phyloP scores from a whole-genome alignment of 345 rosid species.

The Citrus australasica region DNA sequence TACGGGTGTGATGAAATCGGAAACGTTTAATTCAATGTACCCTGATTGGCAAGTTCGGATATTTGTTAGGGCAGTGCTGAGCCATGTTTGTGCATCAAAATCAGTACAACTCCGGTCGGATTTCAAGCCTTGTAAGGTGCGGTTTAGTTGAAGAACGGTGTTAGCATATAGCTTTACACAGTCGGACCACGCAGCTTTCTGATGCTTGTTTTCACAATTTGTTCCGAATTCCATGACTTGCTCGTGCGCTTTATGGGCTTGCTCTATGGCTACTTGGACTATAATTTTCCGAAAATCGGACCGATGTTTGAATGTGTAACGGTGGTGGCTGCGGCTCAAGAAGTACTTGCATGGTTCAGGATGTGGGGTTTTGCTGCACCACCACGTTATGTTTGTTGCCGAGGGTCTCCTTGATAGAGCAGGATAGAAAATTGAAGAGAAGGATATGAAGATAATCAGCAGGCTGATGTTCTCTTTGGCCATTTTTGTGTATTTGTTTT shows the following conservation, averaged over 20 bases:
- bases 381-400: conserved; percentile 36
- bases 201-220: conserved; percentile 26
- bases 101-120: conserved; percentile 28
- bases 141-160: conserved; percentile 59
- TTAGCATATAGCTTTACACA: conserved; percentile 59
- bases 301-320: conserved; percentile 29
- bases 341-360: conserved; percentile 62
- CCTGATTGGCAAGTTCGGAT: conserved; percentile 65
- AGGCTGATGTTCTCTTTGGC: conserved; percentile 17
- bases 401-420: conserved; percentile 14
- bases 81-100: conserved; percentile 85
- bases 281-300: conserved; percentile 51
- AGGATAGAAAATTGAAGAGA: conserved; percentile 20
- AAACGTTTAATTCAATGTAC: conserved; percentile 52
- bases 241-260: conserved; percentile 32
- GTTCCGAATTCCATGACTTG: conserved; percentile 25
- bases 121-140: conserved; percentile 41
- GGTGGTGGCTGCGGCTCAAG: conserved; percentile 26
- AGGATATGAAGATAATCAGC: conserved; percentile 21
- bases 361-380: conserved; percentile 83
- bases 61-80: conserved; percentile 82
- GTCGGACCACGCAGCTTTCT: conserved; percentile 52
- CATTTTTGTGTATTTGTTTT: conserved; percentile 10
- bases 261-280: conserved; percentile 49
- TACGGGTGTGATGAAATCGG: conserved; percentile 45